Percentiles rank a stretch among this genome's conserved stretches.
These are phyloP conservation scores for Trametes punicea DNA, from an alignment of 768 basidiomycete species.

Conservation along the genomic window DNA sequence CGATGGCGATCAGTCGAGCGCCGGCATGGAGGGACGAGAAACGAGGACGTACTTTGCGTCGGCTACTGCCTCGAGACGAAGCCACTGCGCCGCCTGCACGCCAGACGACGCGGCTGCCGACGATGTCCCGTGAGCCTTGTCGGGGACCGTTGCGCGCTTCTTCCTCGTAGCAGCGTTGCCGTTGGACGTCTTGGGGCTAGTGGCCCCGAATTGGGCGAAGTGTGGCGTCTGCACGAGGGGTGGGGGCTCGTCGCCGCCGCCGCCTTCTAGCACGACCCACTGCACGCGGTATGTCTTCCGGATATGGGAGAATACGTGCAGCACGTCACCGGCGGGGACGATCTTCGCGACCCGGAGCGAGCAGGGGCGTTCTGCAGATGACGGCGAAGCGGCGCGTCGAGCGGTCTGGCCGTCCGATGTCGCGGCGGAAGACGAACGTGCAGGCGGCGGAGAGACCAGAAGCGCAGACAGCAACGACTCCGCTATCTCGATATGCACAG, in stretches of 20 bases:
- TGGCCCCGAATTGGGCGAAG: slow-evolving; percentile 5
- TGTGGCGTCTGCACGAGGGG: slow-evolving; percentile 10
- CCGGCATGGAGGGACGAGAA: background rate
- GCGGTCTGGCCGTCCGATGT: slow-evolving; percentile 9
- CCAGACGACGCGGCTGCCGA: background rate
- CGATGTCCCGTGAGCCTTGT: slow-evolving; percentile 7
- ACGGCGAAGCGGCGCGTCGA: slow-evolving; percentile 1
- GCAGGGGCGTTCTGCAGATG: background rate
- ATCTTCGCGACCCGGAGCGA: slow-evolving; percentile 41
- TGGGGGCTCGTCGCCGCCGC: slow-evolving; percentile 42
- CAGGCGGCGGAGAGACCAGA: slow-evolving; percentile 28
- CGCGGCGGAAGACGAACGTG: slow-evolving; percentile 1
- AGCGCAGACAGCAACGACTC: slow-evolving; percentile 38
- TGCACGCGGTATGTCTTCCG: slow-evolving; percentile 78
- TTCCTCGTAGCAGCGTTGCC: slow-evolving; percentile 7
- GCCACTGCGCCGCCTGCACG: slow-evolving; percentile 44
- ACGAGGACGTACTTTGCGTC: slow-evolving; percentile 55
- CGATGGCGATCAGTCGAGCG: background rate
- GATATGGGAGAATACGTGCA: slow-evolving; percentile 89
- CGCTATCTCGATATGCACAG: slow-evolving; percentile 33
- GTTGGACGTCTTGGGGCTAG: slow-evolving; percentile 11
- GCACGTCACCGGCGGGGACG: slow-evolving; percentile 56
- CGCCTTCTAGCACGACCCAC: slow-evolving; percentile 67
- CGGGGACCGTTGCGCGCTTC: background rate
- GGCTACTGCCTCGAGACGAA: slow-evolving; percentile 49